These are phyloP conservation scores for Neofusicoccum cordaticola DNA, from an alignment of 2,329 filamentous ascomycete genomes.

Conservation along the genomic window DNA sequence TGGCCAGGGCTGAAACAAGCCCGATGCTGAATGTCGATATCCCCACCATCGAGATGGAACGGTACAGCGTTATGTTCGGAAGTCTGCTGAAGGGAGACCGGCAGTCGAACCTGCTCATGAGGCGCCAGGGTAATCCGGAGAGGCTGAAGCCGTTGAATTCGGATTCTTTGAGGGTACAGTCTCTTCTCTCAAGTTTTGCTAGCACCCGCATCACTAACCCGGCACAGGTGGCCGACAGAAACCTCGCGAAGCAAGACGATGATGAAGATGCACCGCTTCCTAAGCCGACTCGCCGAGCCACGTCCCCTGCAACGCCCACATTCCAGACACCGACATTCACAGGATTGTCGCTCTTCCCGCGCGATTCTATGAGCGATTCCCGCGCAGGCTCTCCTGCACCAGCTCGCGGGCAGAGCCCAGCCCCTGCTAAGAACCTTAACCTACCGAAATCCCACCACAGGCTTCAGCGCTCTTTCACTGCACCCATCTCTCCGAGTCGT, in stretches of 20 bases:
- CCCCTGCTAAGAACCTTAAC: not conserved
- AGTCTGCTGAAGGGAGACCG: conserved; percentile 58
- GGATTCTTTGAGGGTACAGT: conserved; percentile 31
- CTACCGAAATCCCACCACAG: not conserved
- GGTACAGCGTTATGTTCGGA: conserved; percentile 93
- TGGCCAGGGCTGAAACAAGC: conserved; percentile 19
- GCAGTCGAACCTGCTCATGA: conserved; percentile 31
- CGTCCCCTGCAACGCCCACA: conserved; percentile 31
- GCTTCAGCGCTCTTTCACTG: conserved; percentile 7
- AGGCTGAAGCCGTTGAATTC: conserved; percentile 33
- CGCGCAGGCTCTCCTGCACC: not conserved
- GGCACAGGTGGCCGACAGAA: conserved; percentile 1
- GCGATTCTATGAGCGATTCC: conserved; percentile 8
- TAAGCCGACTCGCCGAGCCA: conserved; percentile 31
- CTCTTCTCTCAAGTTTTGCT: conserved; percentile 7
- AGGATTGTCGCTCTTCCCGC: conserved; percentile 8
- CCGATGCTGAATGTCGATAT: conserved; percentile 70
- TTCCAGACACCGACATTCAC: not conserved
- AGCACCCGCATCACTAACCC: not conserved
- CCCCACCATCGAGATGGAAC: conserved; percentile 74
- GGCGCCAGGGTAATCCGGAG: conserved; percentile 35
- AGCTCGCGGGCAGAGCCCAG: not conserved
- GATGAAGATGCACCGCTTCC: conserved; percentile 19
- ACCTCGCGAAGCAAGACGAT: conserved; percentile 20
- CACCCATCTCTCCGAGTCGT: not conserved